Percentiles rank a stretch among this genome's conserved stretches.
These are phyloP conservation scores for Lichtheimia ramosa DNA, from an alignment of 371 early-diverging fungal species.

Conservation along the genomic window DNA sequence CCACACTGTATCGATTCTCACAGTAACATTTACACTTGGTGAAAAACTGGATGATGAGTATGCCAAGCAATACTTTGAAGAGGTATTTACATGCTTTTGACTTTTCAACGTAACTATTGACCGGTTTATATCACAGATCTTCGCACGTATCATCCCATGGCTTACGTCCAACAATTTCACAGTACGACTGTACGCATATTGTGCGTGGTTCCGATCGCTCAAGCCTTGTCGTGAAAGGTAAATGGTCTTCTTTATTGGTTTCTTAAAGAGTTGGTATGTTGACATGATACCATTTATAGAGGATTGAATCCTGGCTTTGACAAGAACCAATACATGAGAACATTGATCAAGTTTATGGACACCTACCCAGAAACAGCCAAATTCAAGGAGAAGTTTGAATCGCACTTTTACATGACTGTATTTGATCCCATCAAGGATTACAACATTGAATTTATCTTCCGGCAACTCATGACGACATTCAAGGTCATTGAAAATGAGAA, in stretches of 20 bases:
- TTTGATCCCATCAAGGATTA: constrained; percentile 57
- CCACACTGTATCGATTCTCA: constrained; percentile 45
- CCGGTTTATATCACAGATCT: constrained; percentile 17
- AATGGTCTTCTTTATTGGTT: background rate
- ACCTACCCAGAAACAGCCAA: constrained; percentile 47
- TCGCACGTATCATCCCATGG: constrained; percentile 39
- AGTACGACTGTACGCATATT: constrained; percentile 37
- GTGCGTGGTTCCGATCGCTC: constrained; percentile 38
- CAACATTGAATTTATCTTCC: constrained; percentile 62
- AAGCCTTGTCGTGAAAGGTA: constrained; percentile 25
- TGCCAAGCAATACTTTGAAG: constrained; percentile 19
- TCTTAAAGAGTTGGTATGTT: background rate
- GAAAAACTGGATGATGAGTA: constrained; percentile 22
- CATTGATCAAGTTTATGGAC: constrained; percentile 33
- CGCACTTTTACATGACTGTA: constrained; percentile 45
- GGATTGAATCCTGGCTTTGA: constrained; percentile 20
- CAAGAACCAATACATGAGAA: constrained; percentile 26
- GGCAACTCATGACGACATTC: constrained; percentile 43
- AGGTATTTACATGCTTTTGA: constrained; percentile 10
- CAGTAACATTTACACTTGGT: constrained; percentile 37
- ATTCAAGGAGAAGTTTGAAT: constrained; percentile 44
- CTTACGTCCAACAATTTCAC: constrained; percentile 44
- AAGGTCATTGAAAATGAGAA: constrained; percentile 57
- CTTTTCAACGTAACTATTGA: background rate
- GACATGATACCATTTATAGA: background rate